Evolutionary conservation across 129 eudicot genomes (phyloP).

Genomic region (Centella asiatica): DNA sequence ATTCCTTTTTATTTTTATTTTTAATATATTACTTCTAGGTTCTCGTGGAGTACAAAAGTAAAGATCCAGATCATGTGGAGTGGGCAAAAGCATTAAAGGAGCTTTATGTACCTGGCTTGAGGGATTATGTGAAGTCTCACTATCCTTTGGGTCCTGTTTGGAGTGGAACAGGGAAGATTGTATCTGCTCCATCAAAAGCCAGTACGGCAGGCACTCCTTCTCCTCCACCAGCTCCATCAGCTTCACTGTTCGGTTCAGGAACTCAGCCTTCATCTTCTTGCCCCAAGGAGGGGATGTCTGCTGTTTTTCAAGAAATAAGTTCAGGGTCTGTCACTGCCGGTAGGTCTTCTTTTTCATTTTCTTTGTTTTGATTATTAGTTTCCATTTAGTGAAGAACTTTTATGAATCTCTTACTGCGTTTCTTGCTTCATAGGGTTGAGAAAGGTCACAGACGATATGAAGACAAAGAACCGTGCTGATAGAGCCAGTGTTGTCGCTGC

Average conservation of each 20-base stretch:
- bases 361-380: background rate
- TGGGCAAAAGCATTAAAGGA: slow-evolving; percentile 96
- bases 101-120: slow-evolving; percentile 77
- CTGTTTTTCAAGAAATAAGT: slow-evolving; percentile 79
- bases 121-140: slow-evolving; percentile 79
- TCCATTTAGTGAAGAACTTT: background rate
- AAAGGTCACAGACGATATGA: slow-evolving; percentile 93
- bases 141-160: slow-evolving; percentile 89
- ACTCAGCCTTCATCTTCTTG: slow-evolving; percentile 59
- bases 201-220: slow-evolving; percentile 50
- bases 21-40: too few relatives aligned
- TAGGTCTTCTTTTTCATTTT: slow-evolving; percentile 21
- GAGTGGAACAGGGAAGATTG: slow-evolving; percentile 55
- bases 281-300: slow-evolving; percentile 75
- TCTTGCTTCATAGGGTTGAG: slow-evolving; percentile 48
- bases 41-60: slow-evolving; percentile 75
- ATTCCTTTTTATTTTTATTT: too few relatives aligned
- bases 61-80: slow-evolving; percentile 79
- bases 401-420: background rate
- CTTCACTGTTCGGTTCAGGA: slow-evolving; percentile 49
- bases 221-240: slow-evolving; percentile 80
- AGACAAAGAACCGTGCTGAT: slow-evolving; percentile 73
- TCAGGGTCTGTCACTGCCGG: slow-evolving; percentile 68
- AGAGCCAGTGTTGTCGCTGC: slow-evolving; percentile 59
- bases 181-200: slow-evolving; percentile 49